Percentiles rank a stretch among this genome's conserved stretches.
Conservation (phyloP, 2,329 filamentous ascomycete species). For the Gnomoniopsis smithogilvyi region DNA sequence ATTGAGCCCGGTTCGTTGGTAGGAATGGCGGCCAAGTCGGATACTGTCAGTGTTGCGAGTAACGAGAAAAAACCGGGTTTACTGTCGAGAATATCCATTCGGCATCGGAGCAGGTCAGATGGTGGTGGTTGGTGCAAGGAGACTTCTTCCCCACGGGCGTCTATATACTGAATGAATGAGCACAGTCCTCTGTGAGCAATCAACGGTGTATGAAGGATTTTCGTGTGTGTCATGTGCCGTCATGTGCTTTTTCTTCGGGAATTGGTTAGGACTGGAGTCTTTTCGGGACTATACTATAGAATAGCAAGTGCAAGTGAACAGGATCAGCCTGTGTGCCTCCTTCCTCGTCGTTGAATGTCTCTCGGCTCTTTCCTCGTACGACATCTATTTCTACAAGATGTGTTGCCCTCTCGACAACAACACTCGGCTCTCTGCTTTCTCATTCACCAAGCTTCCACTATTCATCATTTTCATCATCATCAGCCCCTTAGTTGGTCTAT, state of each 20-base stretch:
- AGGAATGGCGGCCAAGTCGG: slow-evolving; percentile 29
- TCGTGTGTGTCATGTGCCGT: too few species aligned
- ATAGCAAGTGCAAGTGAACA: too few species aligned
- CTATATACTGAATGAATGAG: not conserved
- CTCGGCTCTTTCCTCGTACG: not conserved
- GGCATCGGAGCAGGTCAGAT: slow-evolving; percentile 22
- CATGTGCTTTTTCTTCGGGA: too few species aligned
- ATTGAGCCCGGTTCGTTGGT: slow-evolving; percentile 44
- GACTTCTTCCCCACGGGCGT: slow-evolving; percentile 16
- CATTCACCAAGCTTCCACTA: too few species aligned
- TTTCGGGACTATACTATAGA: not conserved
- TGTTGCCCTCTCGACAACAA: too few species aligned
- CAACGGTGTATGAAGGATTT: too few species aligned
- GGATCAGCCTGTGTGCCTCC: too few species aligned
- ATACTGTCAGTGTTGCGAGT: slow-evolving; percentile 29
- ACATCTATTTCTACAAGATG: too few species aligned
- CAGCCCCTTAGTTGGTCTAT: too few species aligned
- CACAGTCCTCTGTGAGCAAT: too few species aligned
- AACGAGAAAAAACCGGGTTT: slow-evolving; percentile 33
- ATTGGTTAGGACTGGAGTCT: not conserved
- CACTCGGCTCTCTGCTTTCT: too few species aligned
- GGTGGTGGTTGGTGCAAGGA: slow-evolving; percentile 30
- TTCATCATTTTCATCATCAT: too few species aligned
- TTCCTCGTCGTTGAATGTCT: not conserved
- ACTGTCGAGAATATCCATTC: slow-evolving; percentile 32